These are phyloP conservation scores for Aspergillus avenaceus DNA, from an alignment of 495 filamentous ascomycete species.

Conservation along the genomic window DNA sequence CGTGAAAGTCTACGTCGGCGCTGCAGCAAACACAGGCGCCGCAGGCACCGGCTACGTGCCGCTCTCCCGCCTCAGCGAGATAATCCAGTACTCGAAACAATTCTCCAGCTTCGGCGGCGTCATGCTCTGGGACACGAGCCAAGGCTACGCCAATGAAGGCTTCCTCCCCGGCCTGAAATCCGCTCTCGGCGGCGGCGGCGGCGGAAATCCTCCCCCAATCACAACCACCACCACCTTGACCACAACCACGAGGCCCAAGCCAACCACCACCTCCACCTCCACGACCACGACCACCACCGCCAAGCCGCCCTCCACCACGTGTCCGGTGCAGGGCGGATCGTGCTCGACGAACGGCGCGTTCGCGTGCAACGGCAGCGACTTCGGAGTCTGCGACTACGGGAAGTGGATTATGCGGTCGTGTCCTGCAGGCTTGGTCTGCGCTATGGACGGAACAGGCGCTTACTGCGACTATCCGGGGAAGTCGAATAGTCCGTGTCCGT, in stretches of 20 bases:
- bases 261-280: not conserved
- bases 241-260: not conserved
- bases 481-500: not conserved
- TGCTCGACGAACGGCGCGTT: not conserved
- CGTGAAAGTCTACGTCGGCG: conserved; percentile 63
- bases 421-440: not conserved
- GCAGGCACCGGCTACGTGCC: conserved; percentile 57
- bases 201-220: not conserved
- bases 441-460: not conserved
- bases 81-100: conserved; percentile 47
- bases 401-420: not conserved
- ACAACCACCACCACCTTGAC: not conserved
- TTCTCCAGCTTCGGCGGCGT: conserved; percentile 63
- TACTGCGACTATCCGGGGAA: not conserved
- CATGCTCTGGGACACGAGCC: conserved; percentile 69
- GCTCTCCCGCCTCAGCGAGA: conserved; percentile 34
- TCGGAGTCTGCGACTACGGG: not conserved
- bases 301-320: not conserved
- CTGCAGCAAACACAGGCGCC: conserved; percentile 55
- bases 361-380: not conserved
- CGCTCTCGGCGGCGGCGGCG: not conserved
- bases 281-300: not conserved
- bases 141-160: conserved; percentile 55
- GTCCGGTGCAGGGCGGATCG: not conserved
- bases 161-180: conserved; percentile 44